Evolutionary conservation across 129 eudicot genomes (phyloP), one percentile per base, ranked within the genome.

Genomic region (Lactuca sativa): DNA sequence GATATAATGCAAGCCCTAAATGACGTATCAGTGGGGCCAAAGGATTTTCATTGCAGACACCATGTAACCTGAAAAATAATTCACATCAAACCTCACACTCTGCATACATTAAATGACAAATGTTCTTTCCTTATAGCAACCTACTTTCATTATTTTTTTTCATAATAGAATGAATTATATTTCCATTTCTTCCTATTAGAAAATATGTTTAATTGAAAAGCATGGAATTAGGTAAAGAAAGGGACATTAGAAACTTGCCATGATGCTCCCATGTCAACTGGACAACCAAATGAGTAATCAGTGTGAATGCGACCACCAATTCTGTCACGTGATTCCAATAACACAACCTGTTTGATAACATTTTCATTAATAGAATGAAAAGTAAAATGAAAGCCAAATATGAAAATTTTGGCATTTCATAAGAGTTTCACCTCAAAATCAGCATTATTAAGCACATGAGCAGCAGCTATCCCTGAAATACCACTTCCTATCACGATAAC

Each of bases 21-120:
- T 85, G 84, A 43, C 99, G 90, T 74, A 95, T 95, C 54, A 90
- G 33, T 6, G 97, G 97, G 61, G 99, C 96, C 88, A 95, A 83
- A 36, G 99, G 99, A 81, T 95, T 95, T 84, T 95, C 99, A 51
- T 95, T 87, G 85, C 99, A 95, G 44, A 90, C 99, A 83, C 99
- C 99, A 78, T 95, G 99, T 44, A 95, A 76, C 99, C 99, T 95
- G 89, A 73, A 73, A 56, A 57, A 48, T 10, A 16, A 11, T 7
- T 12, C 61, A 62, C 15, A 21, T 53, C 16, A 5, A n/a, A 40
- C 38, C 13, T 49, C 14, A 48, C 57, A 55, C 47, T 16, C 10
- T 30, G 18, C 30, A 11, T 44, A 57, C 18, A 52, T 7, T 32
- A 48, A 33, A 40, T 60, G 7, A 40, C 3, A 69, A 10, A 44